These are phyloP conservation scores for Ustilago vetiveriae DNA, from an alignment of 1,284 basidiomycete species.

Conservation along the genomic window DNA sequence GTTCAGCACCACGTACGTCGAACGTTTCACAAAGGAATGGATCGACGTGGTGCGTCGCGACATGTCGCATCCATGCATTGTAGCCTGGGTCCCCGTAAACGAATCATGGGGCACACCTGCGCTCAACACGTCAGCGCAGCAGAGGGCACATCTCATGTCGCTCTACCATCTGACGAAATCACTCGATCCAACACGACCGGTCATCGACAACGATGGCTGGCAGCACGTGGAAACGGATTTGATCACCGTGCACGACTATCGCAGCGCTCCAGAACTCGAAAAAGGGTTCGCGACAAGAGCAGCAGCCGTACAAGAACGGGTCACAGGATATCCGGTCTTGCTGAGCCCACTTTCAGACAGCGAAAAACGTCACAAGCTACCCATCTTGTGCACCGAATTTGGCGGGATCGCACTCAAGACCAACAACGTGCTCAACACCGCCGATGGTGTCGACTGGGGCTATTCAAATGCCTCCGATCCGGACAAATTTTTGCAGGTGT, in stretches of 20 bases:
- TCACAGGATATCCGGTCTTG: conserved; percentile 26
- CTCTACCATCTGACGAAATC: conserved; percentile 48
- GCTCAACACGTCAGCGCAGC: conserved; percentile 25
- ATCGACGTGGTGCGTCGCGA: conserved; percentile 44
- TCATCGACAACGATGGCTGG: conserved; percentile 54
- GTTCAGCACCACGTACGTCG: conserved; percentile 28
- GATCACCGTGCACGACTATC: conserved; percentile 48
- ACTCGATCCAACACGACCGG: conserved; percentile 38
- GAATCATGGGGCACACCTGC: conserved; percentile 46
- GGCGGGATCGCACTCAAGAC: conserved; percentile 36
- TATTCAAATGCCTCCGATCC: conserved; percentile 31
- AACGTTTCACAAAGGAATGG: conserved; percentile 48
- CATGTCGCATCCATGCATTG: conserved; percentile 50
- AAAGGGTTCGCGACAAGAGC: conserved; percentile 5
- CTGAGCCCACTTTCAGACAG: conserved; percentile 9
- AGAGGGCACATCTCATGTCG: conserved; percentile 32
- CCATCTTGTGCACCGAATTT: conserved; percentile 49
- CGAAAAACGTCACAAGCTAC: conserved; percentile 16
- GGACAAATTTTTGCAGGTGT: conserved; percentile 25
- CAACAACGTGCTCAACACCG: conserved; percentile 10
- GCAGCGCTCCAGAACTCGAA: conserved; percentile 13
- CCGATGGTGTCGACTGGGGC: conserved; percentile 33
- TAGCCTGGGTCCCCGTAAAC: conserved; percentile 52
- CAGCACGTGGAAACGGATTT: conserved; percentile 46
- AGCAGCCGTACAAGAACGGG: conserved; percentile 8